A percentile compares a stretch with the other conserved stretches of the same genome.
Conservation (phyloP, 2,329 filamentous ascomycete species). For the Nigrospora oryzae region DNA sequence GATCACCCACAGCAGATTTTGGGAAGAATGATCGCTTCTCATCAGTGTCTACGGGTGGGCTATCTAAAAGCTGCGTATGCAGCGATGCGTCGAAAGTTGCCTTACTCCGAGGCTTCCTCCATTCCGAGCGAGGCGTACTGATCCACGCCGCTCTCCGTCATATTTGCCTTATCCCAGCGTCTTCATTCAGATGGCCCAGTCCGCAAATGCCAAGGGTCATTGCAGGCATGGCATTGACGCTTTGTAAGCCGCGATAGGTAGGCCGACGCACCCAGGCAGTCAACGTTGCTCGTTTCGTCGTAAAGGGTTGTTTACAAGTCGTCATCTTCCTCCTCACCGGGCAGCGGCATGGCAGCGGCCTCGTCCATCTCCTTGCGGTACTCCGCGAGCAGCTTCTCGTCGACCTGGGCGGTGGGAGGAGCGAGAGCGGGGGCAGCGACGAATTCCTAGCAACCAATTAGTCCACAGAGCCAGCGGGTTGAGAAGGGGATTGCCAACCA, state of each 20-base stretch:
- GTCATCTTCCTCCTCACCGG: slow-evolving; percentile 84
- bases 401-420: slow-evolving; percentile 84
- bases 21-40: slow-evolving; percentile 8
- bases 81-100: slow-evolving; percentile 20
- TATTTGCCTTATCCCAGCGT: slow-evolving; percentile 14
- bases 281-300: slow-evolving; percentile 6
- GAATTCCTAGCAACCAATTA: slow-evolving; percentile 62
- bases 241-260: slow-evolving; percentile 1
- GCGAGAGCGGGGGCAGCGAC: slow-evolving; percentile 92
- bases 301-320: slow-evolving; percentile 39
- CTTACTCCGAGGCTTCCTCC: slow-evolving; percentile 12
- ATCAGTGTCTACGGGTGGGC: slow-evolving; percentile 22
- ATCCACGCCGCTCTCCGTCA: slow-evolving; percentile 13
- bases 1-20: neutral
- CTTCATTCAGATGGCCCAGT: slow-evolving; percentile 14
- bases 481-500: slow-evolving; percentile 46
- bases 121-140: slow-evolving; percentile 13
- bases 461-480: slow-evolving; percentile 3
- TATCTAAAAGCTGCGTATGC: slow-evolving; percentile 23
- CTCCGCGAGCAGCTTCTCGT: slow-evolving; percentile 70
- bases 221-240: slow-evolving; percentile 4
- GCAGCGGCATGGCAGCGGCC: slow-evolving; percentile 76
- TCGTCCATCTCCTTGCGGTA: slow-evolving; percentile 85
- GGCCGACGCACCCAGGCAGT: slow-evolving; percentile 4
- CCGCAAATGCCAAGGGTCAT: slow-evolving; percentile 9